Conservation (phyloP, 441 rosid genomes). For the Pelargonium citronellum region DNA sequence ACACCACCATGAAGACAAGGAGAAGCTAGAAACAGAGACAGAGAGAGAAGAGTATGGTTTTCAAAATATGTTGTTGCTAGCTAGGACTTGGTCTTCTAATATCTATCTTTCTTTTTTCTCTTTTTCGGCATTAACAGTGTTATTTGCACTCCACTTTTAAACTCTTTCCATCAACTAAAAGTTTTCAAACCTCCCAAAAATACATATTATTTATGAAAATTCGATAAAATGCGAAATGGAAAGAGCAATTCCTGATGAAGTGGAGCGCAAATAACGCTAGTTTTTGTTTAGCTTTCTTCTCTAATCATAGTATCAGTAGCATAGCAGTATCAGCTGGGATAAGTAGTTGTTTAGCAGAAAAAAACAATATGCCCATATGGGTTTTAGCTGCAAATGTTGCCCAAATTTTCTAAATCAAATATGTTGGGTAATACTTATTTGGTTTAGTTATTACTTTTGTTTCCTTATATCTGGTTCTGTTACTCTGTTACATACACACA, state of each 20-base stretch:
- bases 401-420: not conserved
- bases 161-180: not conserved
- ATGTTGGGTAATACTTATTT: slow-evolving; percentile 3
- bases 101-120: slow-evolving; percentile 6
- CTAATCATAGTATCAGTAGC: slow-evolving; percentile 26
- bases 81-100: slow-evolving; percentile 24
- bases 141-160: slow-evolving; percentile 56
- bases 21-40: slow-evolving; percentile 27
- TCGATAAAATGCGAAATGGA: not conserved
- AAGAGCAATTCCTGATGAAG: slow-evolving; percentile 17
- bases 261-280: slow-evolving; percentile 54
- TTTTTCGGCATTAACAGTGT: slow-evolving; percentile 37
- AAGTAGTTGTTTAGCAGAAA: slow-evolving; percentile 29
- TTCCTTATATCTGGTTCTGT: not conserved
- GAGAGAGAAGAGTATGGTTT: too few species aligned
- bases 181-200: not conserved
- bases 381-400: not conserved
- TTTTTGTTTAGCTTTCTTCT: slow-evolving; percentile 11
- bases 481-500: not conserved
- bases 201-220: not conserved
- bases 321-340: slow-evolving; percentile 14
- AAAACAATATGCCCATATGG: slow-evolving; percentile 18
- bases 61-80: slow-evolving; percentile 12
- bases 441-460: slow-evolving; percentile 1
- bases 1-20: slow-evolving; percentile 34